Conservation (phyloP, 257 asterid species). For the Buddleja alternifolia region DNA sequence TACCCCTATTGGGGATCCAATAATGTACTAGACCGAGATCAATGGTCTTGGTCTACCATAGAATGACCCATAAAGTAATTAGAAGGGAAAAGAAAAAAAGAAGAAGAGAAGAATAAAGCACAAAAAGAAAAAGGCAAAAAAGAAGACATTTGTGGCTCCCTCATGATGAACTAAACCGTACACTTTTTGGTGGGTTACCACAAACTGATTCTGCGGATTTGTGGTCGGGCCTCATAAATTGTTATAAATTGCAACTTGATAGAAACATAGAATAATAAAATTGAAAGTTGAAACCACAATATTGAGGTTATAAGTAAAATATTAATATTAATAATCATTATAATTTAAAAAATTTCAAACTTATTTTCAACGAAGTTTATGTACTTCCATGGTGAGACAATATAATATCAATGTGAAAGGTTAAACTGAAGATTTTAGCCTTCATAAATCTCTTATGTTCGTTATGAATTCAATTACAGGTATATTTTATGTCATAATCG, state of each 20-base stretch:
- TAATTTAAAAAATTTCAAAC: no score
- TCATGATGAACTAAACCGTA: constrained; percentile 14
- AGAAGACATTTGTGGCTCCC: neutral
- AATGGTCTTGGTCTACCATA: no score
- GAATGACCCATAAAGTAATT: no score
- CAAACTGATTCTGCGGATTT: constrained; percentile 31
- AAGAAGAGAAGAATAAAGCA: neutral
- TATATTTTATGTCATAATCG: no score
- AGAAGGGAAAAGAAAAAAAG: neutral
- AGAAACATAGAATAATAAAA: no score
- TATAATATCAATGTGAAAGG: neutral
- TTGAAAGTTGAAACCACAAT: no score
- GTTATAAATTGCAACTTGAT: neutral
- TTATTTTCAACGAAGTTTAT: no score
- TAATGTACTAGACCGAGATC: no score
- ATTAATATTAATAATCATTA: no score
- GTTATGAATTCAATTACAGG: no score
- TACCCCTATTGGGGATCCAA: no score
- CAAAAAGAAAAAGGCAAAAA: constrained; percentile 5
- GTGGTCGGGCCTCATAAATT: constrained; percentile 26
- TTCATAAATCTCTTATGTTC: neutral
- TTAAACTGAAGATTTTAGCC: neutral
- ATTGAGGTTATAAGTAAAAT: no score
- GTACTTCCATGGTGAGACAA: neutral
- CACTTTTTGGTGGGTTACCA: constrained; percentile 34